Percentiles rank a stretch among this genome's conserved stretches.
Evolutionary conservation across 2,329 filamentous ascomycete genomes (phyloP).

Genomic region (Blumeria hordei): DNA sequence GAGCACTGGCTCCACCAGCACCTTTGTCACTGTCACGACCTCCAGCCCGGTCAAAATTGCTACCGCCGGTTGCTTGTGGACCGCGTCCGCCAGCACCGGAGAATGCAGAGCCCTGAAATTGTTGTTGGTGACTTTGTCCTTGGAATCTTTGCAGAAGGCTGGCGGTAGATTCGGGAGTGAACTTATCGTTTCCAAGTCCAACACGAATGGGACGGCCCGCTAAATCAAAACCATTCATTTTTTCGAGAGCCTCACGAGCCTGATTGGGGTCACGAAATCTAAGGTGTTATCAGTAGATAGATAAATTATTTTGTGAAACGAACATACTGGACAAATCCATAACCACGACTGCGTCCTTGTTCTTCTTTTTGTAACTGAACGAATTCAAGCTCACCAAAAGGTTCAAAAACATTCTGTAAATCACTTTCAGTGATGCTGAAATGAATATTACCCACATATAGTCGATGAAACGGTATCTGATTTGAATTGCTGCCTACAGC

Average conservation of each 20-base stretch:
- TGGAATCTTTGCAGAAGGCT: constrained; percentile 82
- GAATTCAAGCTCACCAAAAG: constrained; percentile 92
- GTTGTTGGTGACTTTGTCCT: constrained; percentile 43
- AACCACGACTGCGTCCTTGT: constrained; percentile 68
- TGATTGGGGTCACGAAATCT: constrained; percentile 79
- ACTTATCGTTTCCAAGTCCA: constrained; percentile 99
- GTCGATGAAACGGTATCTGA: constrained; percentile 82
- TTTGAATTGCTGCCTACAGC: constrained; percentile 43
- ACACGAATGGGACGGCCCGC: constrained; percentile 93
- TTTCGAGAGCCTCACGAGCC: constrained; percentile 83
- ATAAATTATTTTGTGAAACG: background rate
- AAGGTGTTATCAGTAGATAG: background rate
- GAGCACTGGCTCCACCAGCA: constrained; percentile 68
- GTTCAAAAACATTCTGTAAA: constrained; percentile 86
- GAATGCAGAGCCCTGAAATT: constrained; percentile 75
- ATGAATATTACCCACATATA: constrained; percentile 98
- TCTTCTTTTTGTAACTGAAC: constrained; percentile 96
- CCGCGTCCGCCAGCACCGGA: constrained; percentile 76
- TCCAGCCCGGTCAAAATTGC: constrained; percentile 71
- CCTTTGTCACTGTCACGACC: constrained; percentile 75
- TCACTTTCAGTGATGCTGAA: constrained; percentile 97
- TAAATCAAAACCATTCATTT: constrained; percentile 98
- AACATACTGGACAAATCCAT: constrained; percentile 94
- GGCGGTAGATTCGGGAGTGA: constrained; percentile 88
- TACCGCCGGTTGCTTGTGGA: constrained; percentile 49